A percentile compares a stretch with the other conserved stretches of the same genome.
Evolutionary conservation across 2,329 filamentous ascomycete species (phyloP).

Genomic region (Trichoderma citrinoviride): DNA sequence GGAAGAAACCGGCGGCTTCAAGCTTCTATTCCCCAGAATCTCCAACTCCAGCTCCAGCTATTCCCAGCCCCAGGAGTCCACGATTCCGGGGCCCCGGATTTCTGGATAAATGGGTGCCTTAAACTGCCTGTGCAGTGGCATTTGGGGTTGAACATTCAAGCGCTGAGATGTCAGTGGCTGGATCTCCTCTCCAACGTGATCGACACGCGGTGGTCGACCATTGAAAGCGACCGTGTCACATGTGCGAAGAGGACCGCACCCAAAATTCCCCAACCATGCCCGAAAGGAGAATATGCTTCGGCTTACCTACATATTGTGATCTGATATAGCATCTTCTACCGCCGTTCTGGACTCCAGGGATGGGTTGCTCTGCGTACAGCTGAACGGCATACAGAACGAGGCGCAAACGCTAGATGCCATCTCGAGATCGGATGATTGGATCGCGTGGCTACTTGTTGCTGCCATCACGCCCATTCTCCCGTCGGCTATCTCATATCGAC

Average conservation of each 20-base stretch:
- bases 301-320: neutral
- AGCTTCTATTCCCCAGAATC: neutral
- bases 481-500: constrained; percentile 9
- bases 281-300: neutral
- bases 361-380: constrained; percentile 5
- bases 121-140: neutral
- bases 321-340: neutral
- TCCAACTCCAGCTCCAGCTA: constrained; percentile 4
- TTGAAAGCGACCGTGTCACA: neutral
- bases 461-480: neutral
- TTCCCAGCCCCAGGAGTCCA: constrained; percentile 3
- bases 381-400: neutral
- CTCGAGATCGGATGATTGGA: neutral
- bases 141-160: neutral
- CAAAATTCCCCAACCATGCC: neutral
- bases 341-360: neutral
- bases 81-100: neutral
- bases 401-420: neutral
- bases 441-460: neutral
- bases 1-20: neutral
- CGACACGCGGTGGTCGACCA: neutral
- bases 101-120: neutral
- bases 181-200: neutral
- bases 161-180: neutral
- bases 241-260: neutral